Conservation (phyloP, 768 basidiomycete genomes). For the Leucocoprinus leucothites region DNA sequence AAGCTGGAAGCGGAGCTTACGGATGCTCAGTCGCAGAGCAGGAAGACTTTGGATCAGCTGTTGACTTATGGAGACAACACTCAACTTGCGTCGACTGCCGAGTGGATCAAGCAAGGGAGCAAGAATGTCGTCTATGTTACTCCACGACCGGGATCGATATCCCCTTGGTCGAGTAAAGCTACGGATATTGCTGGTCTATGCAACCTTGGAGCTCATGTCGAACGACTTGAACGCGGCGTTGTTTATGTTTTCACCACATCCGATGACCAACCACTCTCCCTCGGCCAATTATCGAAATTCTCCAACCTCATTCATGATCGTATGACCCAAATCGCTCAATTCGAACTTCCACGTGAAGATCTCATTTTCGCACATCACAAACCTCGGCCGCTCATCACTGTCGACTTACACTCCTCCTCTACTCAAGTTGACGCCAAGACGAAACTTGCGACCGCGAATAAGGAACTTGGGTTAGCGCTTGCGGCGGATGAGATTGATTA, state of each 20-base stretch:
- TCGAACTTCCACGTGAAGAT: conserved; percentile 54
- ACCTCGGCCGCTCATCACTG: conserved; percentile 66
- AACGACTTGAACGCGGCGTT: conserved; percentile 84
- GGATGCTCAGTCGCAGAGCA: conserved; percentile 37
- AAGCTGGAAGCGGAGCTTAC: conserved; percentile 45
- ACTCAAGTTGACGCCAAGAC: conserved; percentile 46
- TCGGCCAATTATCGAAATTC: conserved; percentile 49
- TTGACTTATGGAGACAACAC: conserved; percentile 84
- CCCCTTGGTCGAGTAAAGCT: conserved; percentile 99
- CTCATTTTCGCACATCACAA: conserved; percentile 56
- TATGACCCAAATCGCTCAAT: conserved; percentile 86
- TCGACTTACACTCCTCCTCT: conserved; percentile 51
- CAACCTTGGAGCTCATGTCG: conserved; percentile 66
- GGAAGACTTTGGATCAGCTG: conserved; percentile 62
- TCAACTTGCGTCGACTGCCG: conserved; percentile 41
- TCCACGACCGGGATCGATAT: conserved; percentile 87
- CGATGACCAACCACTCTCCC: conserved; percentile 34
- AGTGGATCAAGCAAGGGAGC: conserved; percentile 27
- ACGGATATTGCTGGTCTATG: conserved; percentile 93
- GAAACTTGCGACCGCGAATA: conserved; percentile 75
- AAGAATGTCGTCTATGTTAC: conserved; percentile 64
- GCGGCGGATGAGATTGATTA: conserved; percentile 90
- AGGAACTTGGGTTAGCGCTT: conserved; percentile 84
- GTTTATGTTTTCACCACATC: conserved; percentile 60
- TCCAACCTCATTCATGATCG: conserved; percentile 85